phyloP scores from a whole-genome alignment of 208 protist genomes.

The Leishmania amazonensis region DNA sequence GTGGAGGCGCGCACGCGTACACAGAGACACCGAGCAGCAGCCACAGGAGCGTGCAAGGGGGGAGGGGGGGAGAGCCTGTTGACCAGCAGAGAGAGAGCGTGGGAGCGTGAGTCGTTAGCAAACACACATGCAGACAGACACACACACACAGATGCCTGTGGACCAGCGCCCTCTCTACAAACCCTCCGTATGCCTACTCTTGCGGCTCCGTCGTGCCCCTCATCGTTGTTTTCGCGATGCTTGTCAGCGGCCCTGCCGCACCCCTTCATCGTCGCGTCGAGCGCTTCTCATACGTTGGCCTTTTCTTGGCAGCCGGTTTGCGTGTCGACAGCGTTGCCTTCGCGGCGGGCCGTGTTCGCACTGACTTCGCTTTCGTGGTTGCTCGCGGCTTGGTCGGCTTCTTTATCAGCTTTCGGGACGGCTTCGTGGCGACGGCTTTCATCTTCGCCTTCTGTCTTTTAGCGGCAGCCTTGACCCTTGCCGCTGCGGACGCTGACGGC shows the following conservation, averaged over 20 bases:
- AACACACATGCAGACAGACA: background rate
- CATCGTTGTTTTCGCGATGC: background rate
- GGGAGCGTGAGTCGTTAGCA: background rate
- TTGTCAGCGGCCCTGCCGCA: background rate
- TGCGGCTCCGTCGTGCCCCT: background rate
- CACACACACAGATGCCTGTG: background rate
- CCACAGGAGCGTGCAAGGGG: background rate
- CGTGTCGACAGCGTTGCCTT: slow-evolving; percentile 8
- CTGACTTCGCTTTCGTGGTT: background rate
- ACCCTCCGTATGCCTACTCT: background rate
- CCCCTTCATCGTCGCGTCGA: background rate
- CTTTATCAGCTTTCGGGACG: background rate
- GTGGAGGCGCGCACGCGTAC: background rate
- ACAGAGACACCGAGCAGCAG: background rate
- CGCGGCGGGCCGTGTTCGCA: background rate
- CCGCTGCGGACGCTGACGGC: background rate
- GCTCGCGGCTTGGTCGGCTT: background rate
- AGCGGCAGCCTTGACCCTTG: background rate
- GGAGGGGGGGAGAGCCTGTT: background rate
- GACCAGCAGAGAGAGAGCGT: background rate
- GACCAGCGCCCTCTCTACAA: background rate
- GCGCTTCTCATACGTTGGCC: background rate
- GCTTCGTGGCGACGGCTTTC: background rate
- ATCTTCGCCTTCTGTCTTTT: background rate
- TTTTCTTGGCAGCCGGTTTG: background rate